A percentile compares a stretch with the other conserved stretches of the same genome.
Conservation (phyloP, 192 early-diverging fungal genomes). For the Coemansia reversa region DNA sequence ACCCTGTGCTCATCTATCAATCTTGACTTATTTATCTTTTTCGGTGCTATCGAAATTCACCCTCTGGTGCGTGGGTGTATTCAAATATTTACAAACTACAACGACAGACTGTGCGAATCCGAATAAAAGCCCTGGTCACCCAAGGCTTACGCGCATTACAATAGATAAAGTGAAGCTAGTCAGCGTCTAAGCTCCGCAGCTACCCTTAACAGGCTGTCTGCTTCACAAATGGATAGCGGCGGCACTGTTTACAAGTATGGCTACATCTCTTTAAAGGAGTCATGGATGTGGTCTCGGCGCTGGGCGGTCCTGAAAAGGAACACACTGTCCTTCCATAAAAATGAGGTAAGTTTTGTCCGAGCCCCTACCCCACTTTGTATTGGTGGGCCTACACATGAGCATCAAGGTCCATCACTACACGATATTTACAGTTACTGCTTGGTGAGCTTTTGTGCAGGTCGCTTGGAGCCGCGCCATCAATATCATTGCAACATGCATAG, state of each 20-base stretch:
- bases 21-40: background rate
- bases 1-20: background rate
- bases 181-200: background rate
- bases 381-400: background rate
- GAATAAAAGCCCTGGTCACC: background rate
- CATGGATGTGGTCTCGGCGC: slow-evolving; percentile 95
- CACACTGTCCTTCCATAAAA: slow-evolving; percentile 90
- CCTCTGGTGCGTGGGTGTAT: too few species aligned
- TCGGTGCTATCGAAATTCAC: background rate
- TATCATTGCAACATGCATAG: background rate
- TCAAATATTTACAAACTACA: background rate
- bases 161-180: background rate
- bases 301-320: slow-evolving; percentile 85
- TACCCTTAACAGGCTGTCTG: background rate
- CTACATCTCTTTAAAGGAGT: slow-evolving; percentile 69
- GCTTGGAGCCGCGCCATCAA: background rate
- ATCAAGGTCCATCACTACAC: background rate
- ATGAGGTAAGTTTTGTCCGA: slow-evolving; percentile 68
- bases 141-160: background rate
- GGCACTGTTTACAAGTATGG: slow-evolving; percentile 43
- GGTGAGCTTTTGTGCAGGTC: background rate
- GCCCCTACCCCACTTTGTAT: too few species aligned
- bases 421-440: slow-evolving; percentile 23
- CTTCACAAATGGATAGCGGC: slow-evolving; percentile 38
- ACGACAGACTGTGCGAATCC: background rate